These are phyloP conservation scores for Hansenula lynferdii DNA, from an alignment of 1,139 yeast genomes.

Conservation along the genomic window DNA sequence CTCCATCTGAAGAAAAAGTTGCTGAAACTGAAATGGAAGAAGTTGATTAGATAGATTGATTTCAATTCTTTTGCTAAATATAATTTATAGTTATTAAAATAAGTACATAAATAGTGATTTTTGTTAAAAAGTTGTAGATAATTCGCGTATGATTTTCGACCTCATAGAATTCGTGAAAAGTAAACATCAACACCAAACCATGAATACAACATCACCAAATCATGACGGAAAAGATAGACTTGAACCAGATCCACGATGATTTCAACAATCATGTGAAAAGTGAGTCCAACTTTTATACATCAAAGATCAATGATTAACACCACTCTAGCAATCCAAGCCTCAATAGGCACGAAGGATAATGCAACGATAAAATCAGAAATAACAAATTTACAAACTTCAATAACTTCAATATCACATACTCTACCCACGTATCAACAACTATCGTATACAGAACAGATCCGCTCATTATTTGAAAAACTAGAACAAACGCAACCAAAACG, in stretches of 20 bases:
- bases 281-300: background rate
- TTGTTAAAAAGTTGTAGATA: too few relatives aligned
- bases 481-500: slow-evolving; percentile 1
- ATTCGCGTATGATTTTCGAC: too few relatives aligned
- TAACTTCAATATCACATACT: slow-evolving; percentile 6
- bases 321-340: background rate
- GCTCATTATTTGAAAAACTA: slow-evolving; percentile 1
- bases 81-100: background rate
- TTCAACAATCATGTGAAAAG: slow-evolving; percentile 5
- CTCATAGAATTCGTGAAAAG: too few relatives aligned
- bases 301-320: background rate
- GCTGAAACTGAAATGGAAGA: slow-evolving; percentile 99
- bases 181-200: background rate
- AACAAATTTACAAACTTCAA: background rate
- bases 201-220: background rate
- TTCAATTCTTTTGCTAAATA: background rate
- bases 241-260: slow-evolving; percentile 4
- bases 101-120: background rate
- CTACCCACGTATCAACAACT: slow-evolving; percentile 11
- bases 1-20: slow-evolving; percentile 56
- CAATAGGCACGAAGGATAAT: background rate
- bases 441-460: slow-evolving; percentile 9
- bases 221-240: background rate
- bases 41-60: slow-evolving; percentile 94
- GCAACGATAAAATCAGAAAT: slow-evolving; percentile 1